phyloP scores from a whole-genome alignment of 2,329 filamentous ascomycete genomes.

The Nothophoma quercina region DNA sequence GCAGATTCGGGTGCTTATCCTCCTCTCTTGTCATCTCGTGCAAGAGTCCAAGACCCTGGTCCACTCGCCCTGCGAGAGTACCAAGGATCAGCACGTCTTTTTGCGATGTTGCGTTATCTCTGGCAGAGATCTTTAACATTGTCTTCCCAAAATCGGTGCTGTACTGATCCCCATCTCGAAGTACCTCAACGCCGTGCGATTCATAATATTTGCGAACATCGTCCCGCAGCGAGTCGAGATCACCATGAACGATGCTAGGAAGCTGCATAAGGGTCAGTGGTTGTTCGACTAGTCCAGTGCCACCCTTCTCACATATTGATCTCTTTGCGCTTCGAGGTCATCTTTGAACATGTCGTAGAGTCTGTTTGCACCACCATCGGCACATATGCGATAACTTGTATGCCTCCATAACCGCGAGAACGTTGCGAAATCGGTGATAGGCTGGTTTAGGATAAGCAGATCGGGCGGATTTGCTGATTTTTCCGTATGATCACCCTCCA shows the following conservation, averaged over 20 bases:
- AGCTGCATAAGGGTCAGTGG: constrained; percentile 34
- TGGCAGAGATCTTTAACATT: constrained; percentile 65
- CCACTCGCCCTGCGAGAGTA: constrained; percentile 86
- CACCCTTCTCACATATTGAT: constrained; percentile 39
- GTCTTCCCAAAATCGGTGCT: constrained; percentile 89
- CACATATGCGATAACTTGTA: constrained; percentile 75
- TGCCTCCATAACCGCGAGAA: constrained; percentile 57
- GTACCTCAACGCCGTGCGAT: constrained; percentile 65
- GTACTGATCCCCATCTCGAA: constrained; percentile 80
- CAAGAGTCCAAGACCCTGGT: constrained; percentile 89
- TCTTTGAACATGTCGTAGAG: constrained; percentile 63
- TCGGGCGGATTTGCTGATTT: constrained; percentile 32
- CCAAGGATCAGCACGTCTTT: constrained; percentile 80
- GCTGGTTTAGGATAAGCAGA: constrained; percentile 57
- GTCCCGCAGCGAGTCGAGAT: constrained; percentile 82
- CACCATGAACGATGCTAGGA: constrained; percentile 77
- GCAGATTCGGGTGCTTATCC: constrained; percentile 50
- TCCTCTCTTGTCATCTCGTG: constrained; percentile 76
- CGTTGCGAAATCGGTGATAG: constrained; percentile 57
- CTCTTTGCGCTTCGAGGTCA: constrained; percentile 28
- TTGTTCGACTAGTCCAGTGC: neutral
- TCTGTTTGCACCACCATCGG: constrained; percentile 89
- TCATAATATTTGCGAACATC: constrained; percentile 72
- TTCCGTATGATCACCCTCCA: constrained; percentile 25
- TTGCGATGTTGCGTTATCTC: constrained; percentile 46